Conservation (phyloP, 805 yeast species). For the Starmerella bacillaris region DNA sequence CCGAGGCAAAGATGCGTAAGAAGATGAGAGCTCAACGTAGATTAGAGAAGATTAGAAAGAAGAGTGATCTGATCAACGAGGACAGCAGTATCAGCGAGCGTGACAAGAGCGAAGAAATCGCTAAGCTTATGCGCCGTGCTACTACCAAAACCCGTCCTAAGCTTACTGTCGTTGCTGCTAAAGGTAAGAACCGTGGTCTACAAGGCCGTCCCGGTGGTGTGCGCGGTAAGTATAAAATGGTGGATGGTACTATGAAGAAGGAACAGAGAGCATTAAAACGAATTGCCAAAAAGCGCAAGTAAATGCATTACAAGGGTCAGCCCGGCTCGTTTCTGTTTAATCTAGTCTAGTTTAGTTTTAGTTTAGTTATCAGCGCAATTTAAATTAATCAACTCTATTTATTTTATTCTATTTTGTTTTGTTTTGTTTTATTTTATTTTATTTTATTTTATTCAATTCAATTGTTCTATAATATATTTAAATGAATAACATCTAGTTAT, state of each 20-base stretch:
- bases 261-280: constrained; percentile 87
- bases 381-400: too few species aligned
- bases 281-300: constrained; percentile 70
- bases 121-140: constrained; percentile 61
- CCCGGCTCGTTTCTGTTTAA: too few species aligned
- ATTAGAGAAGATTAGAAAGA: constrained; percentile 76
- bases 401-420: too few species aligned
- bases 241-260: constrained; percentile 93
- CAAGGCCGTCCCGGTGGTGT: constrained; percentile 94
- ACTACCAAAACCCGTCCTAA: constrained; percentile 57
- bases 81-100: constrained; percentile 73
- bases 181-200: constrained; percentile 67
- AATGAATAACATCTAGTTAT: too few species aligned
- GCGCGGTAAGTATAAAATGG: constrained; percentile 97
- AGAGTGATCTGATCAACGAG: constrained; percentile 78
- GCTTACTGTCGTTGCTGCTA: constrained; percentile 76
- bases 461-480: too few species aligned
- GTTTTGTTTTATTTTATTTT: too few species aligned
- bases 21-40: constrained; percentile 78
- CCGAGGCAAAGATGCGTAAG: constrained; percentile 93
- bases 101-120: constrained; percentile 88
- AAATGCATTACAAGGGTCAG: too few species aligned
- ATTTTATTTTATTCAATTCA: too few species aligned
- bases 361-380: too few species aligned
- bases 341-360: too few species aligned